Evolutionary conservation across 1,139 yeast genomes (phyloP).

Genomic region (Spathaspora sp.): DNA sequence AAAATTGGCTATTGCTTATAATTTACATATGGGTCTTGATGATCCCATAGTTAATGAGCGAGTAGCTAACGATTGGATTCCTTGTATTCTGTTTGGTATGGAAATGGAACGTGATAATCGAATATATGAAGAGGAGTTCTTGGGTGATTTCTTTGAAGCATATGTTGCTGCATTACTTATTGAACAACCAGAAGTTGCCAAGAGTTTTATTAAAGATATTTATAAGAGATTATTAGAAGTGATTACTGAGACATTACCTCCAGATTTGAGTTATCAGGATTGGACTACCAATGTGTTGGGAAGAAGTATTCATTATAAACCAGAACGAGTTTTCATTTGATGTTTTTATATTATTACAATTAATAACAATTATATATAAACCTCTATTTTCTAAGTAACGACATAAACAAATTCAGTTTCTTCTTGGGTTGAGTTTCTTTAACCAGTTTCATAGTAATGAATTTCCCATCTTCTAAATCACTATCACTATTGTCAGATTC

Average conservation of each 20-base stretch:
- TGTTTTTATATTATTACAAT: background rate
- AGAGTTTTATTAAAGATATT: conserved; percentile 32
- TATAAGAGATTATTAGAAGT: conserved; percentile 29
- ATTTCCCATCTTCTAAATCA: conserved; percentile 29
- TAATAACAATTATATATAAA: background rate
- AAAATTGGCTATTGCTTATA: conserved; percentile 37
- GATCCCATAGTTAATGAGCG: conserved; percentile 26
- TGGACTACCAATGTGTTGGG: conserved; percentile 19
- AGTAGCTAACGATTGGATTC: conserved; percentile 24
- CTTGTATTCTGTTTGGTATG: conserved; percentile 21
- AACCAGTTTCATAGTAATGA: conserved; percentile 10
- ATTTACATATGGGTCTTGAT: conserved; percentile 34
- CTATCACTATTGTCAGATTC: conserved; percentile 16
- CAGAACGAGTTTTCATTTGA: conserved; percentile 1
- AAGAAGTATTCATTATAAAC: conserved; percentile 13
- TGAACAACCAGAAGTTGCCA: conserved; percentile 41
- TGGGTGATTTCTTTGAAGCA: conserved; percentile 46
- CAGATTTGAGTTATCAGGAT: conserved; percentile 16
- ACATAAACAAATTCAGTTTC: conserved; percentile 13
- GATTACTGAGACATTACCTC: conserved; percentile 17
- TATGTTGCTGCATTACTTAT: conserved; percentile 45
- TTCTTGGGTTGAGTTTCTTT: conserved; percentile 7
- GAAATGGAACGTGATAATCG: conserved; percentile 19
- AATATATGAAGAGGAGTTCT: conserved; percentile 42
- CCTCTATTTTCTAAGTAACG: conserved; percentile 6